phyloP scores from a whole-genome alignment of 129 eudicot species.

The Erigeron canadensis region DNA sequence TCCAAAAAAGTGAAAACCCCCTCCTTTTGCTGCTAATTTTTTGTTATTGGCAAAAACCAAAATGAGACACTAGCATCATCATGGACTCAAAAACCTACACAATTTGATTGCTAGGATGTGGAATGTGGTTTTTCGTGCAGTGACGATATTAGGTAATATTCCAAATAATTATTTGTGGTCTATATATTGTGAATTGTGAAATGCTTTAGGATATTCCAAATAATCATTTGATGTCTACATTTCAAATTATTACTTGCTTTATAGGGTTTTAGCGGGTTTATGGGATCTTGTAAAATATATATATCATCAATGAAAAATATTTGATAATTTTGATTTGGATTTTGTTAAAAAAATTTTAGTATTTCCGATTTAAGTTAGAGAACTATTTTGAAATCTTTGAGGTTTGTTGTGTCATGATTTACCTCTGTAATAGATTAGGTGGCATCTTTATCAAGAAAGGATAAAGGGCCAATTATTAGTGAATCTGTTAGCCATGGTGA shows the following conservation, averaged over 20 bases:
- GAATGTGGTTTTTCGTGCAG: conserved; percentile 63
- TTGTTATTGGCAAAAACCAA: conserved; percentile 65
- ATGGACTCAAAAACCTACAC: conserved; percentile 88
- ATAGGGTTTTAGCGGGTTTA: background rate
- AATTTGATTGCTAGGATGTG: conserved; percentile 84
- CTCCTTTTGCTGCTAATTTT: background rate
- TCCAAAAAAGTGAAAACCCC: no score
- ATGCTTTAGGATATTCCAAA: background rate
- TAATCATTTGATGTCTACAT: no score
- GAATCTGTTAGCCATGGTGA: no score
- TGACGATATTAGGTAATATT: conserved; percentile 81
- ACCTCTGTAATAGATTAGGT: no score
- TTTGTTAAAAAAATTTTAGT: background rate
- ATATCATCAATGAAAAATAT: background rate
- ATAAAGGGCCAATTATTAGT: no score
- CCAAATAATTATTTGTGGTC: background rate
- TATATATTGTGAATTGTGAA: conserved; percentile 11
- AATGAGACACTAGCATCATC: conserved; percentile 85
- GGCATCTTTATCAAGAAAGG: background rate
- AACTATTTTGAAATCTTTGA: no score
- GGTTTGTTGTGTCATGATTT: no score
- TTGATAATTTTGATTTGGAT: background rate
- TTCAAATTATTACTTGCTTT: no score
- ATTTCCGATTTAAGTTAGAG: background rate
- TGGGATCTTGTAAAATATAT: background rate